A percentile compares a stretch with the other conserved stretches of the same genome.
Conservation (phyloP, 1,284 basidiomycete genomes). For the Caloboletus inedulis region DNA sequence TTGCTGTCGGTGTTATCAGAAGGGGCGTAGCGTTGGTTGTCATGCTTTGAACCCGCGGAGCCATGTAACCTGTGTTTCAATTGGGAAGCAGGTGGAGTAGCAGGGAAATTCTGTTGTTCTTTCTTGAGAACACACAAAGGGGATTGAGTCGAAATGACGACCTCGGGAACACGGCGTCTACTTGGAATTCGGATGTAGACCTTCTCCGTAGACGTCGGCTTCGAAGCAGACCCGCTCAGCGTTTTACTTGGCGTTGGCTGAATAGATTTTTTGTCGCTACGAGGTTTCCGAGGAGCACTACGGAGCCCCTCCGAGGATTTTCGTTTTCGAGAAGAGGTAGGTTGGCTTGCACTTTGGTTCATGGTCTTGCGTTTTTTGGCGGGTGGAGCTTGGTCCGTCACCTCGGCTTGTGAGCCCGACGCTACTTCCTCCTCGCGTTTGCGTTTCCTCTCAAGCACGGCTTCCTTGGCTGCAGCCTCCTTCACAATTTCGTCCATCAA, state of each 20-base stretch:
- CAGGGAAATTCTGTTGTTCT: conserved; percentile 14
- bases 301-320: conserved; percentile 25
- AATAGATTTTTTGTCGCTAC: conserved; percentile 16
- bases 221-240: conserved; percentile 19
- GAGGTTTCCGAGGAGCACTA: conserved; percentile 33
- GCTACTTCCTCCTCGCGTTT: conserved; percentile 42
- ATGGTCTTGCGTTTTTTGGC: conserved; percentile 27
- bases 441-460: conserved; percentile 49
- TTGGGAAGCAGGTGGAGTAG: conserved; percentile 25
- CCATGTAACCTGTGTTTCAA: conserved; percentile 21
- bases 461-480: conserved; percentile 49
- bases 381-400: conserved; percentile 16
- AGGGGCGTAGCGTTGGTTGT: conserved; percentile 19
- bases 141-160: conserved; percentile 18
- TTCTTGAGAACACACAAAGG: conserved; percentile 11
- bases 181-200: conserved; percentile 26
- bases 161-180: conserved; percentile 17
- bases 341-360: conserved; percentile 13
- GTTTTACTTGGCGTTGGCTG: conserved; percentile 20
- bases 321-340: conserved; percentile 20
- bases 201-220: conserved; percentile 24
- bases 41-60: conserved; percentile 17
- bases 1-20: conserved; percentile 26
- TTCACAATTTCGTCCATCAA: conserved; percentile 55
- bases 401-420: conserved; percentile 16